A percentile compares a stretch with the other conserved stretches of the same genome.
phyloP scores from a whole-genome alignment of 2,329 filamentous ascomycete species.

The Bipolaris victoriae region DNA sequence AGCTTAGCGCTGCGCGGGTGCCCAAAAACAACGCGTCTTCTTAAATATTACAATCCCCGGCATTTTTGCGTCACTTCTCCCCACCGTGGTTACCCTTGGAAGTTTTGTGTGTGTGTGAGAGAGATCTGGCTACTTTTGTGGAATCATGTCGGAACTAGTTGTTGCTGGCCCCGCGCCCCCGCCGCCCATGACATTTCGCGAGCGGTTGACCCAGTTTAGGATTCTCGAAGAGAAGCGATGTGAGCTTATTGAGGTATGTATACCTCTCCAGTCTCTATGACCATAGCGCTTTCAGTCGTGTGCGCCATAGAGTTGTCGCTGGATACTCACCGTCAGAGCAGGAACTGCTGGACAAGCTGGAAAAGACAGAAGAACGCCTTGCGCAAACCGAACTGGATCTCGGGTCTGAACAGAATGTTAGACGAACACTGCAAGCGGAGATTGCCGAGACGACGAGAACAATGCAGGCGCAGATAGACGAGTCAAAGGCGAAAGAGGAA shows the following conservation, averaged over 20 bases:
- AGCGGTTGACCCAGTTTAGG: constrained; percentile 45
- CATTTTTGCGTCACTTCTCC: constrained; percentile 11
- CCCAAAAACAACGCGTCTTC: constrained; percentile 35
- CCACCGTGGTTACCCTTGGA: constrained; percentile 3
- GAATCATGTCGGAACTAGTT: constrained; percentile 20
- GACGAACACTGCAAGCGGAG: constrained; percentile 45
- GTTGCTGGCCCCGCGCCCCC: constrained; percentile 19
- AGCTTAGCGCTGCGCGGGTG: constrained; percentile 32
- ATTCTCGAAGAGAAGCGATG: constrained; percentile 47
- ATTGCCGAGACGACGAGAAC: constrained; percentile 21
- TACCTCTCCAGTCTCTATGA: not conserved
- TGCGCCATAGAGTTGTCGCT: not conserved
- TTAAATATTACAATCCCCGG: constrained; percentile 41
- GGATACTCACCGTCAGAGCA: constrained; percentile 11
- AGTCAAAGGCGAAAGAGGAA: constrained; percentile 40
- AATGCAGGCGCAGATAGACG: constrained; percentile 19
- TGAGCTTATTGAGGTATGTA: constrained; percentile 45
- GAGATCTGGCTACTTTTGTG: constrained; percentile 3
- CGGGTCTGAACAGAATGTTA: constrained; percentile 47
- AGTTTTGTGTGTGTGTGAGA: constrained; percentile 12
- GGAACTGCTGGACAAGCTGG: constrained; percentile 48
- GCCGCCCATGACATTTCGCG: constrained; percentile 38
- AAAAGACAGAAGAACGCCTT: constrained; percentile 46
- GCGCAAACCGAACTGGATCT: constrained; percentile 47
- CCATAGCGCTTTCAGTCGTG: not conserved